These are phyloP conservation scores for Tetracentron sinense DNA, from an alignment of 164 flowering plant genomes.

Conservation along the genomic window DNA sequence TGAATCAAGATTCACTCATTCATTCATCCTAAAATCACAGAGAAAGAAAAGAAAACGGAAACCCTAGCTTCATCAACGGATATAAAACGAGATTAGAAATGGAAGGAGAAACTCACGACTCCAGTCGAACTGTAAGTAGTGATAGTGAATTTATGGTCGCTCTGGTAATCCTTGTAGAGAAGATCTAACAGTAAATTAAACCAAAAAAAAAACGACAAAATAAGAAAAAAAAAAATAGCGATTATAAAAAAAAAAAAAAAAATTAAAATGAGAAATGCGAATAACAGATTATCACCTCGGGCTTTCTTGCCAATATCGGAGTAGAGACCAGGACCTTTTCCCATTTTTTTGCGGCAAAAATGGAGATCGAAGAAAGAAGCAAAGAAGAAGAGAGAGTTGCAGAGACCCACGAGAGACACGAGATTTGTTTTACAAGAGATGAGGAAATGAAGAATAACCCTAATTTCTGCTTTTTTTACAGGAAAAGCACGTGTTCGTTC, in stretches of 20 bases:
- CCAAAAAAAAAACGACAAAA: neutral
- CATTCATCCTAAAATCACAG: neutral
- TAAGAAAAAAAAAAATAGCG: neutral
- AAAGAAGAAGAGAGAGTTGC: neutral
- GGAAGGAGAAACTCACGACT: constrained; percentile 40
- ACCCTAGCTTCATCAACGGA: neutral
- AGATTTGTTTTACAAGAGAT: neutral
- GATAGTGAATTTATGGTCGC: constrained; percentile 60
- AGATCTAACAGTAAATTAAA: constrained; percentile 35
- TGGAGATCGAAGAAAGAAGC: neutral
- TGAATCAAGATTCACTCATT: too few species aligned
- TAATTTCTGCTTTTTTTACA: neutral
- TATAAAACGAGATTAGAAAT: neutral
- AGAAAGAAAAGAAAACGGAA: neutral
- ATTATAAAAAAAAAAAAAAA: neutral
- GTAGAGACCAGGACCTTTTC: constrained; percentile 32
- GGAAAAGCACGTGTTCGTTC: neutral
- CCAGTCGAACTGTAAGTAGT: constrained; percentile 60
- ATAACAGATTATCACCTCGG: constrained; percentile 23
- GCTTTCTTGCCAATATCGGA: constrained; percentile 39
- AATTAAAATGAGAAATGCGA: neutral
- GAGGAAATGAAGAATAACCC: constrained; percentile 1
- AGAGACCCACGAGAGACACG: neutral
- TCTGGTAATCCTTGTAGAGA: constrained; percentile 58
- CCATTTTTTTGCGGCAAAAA: constrained; percentile 21